Base-by-base conservation (phyloP, 495 filamentous ascomycete genomes). In the Platismatia glauca region DNA sequence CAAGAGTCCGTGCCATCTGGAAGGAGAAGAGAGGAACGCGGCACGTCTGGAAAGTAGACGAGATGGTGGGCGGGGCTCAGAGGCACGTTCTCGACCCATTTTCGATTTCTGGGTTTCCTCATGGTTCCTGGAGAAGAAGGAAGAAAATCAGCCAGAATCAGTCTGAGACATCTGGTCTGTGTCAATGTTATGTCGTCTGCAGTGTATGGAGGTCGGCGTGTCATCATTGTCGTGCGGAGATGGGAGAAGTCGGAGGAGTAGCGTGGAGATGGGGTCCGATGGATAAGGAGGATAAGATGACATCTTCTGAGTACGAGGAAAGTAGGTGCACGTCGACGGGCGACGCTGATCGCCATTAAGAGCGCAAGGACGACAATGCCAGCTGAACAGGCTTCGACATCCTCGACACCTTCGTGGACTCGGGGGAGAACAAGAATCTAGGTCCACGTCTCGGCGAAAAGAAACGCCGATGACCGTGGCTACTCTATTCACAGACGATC, bases 1-100 rank as follows among this genome's bases (percentile, higher is more conserved):
- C 81, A 80, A 7, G 75, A 72, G 71, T 93, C 89, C 1, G 87
- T 89, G 33, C 89, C 89, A 73, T 95, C 90, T 4, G 73, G 68
- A 3, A 86, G 79, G 7, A 92, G 80, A 5, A 79, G 68, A 16
- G 70, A 74, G 61, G 81, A 74, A 4, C 78, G 72, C 53, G 81
- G 77, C 34, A 78, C 76, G 0, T 84, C 78, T 4, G 87, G 85
- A 73, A 89, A 91, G 72, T 92, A 87, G 29, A 85, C 79, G 15
- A 90, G 75, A 65, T 92, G 88, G 70, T 90, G 84, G 7, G 84
- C 86, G 3, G 80, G 77, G 0, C 83, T 86, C 1, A 89, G 61
- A 35, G 34, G 9, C 7, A 20, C n/a, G n/a, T n/a, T n/a, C n/a
- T n/a, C n/a, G n/a, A n/a, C n/a, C n/a, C n/a, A n/a, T n/a, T n/a